phyloP scores from a whole-genome alignment of 2,329 filamentous ascomycete genomes.

The Alternaria angustiovoidea region DNA sequence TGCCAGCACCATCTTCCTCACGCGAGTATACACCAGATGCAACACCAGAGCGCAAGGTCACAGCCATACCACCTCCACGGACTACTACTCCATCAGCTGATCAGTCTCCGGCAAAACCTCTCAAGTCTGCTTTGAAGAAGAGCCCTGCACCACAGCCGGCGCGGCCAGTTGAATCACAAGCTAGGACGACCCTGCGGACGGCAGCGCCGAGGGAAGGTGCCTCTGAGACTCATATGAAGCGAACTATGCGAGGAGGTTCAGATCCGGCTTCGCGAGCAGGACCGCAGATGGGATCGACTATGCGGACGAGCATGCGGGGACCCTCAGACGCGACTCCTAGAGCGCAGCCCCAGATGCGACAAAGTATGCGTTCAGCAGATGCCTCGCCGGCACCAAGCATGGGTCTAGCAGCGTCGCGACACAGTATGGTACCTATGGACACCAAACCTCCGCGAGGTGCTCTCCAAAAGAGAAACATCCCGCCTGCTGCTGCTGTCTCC shows the following conservation, averaged over 20 bases:
- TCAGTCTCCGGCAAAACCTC: conserved; percentile 41
- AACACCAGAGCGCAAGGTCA: conserved; percentile 7
- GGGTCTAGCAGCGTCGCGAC: conserved; percentile 46
- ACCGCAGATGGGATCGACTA: conserved; percentile 26
- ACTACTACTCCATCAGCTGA: conserved; percentile 17
- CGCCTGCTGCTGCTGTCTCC: conserved; percentile 28
- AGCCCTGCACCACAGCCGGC: conserved; percentile 33
- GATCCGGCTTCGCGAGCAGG: conserved; percentile 18
- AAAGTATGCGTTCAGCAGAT: conserved; percentile 56
- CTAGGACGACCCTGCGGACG: conserved; percentile 16
- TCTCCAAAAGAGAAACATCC: conserved; percentile 52
- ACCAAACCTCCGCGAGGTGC: conserved; percentile 45
- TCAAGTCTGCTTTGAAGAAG: conserved; percentile 54
- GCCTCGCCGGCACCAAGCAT: conserved; percentile 36
- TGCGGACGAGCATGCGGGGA: conserved; percentile 53
- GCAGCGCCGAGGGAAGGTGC: conserved; percentile 11
- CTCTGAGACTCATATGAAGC: conserved; percentile 44
- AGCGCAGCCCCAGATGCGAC: conserved; percentile 52
- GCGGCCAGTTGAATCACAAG: conserved; percentile 20
- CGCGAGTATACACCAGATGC: conserved; percentile 8
- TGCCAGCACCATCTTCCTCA: conserved; percentile 4
- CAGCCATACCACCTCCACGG: conserved; percentile 11
- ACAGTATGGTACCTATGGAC: conserved; percentile 38
- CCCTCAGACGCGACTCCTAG: conserved; percentile 9
- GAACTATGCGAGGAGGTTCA: conserved; percentile 41